phyloP scores from a whole-genome alignment of 1,139 yeast species.

The Candida mesenterica region DNA sequence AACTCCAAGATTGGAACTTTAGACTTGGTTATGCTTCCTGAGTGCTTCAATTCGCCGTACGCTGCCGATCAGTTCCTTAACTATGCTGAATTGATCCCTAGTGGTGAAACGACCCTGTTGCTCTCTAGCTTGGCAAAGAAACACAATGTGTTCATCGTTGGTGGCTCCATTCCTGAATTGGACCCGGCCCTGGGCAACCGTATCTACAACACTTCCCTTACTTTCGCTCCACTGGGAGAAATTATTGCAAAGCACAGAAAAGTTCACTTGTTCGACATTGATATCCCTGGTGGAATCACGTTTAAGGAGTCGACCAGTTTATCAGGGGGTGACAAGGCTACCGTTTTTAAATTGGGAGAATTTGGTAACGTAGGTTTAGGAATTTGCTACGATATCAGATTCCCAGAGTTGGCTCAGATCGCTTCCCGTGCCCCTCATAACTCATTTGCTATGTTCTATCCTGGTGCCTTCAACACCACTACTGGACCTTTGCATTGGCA shows the following conservation, averaged over 20 bases:
- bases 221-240: slow-evolving; percentile 69
- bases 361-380: slow-evolving; percentile 84
- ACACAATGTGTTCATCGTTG: slow-evolving; percentile 63
- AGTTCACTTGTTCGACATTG: slow-evolving; percentile 86
- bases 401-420: slow-evolving; percentile 83
- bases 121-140: slow-evolving; percentile 64
- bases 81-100: slow-evolving; percentile 76
- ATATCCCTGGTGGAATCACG: slow-evolving; percentile 83
- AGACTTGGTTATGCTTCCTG: slow-evolving; percentile 74
- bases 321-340: slow-evolving; percentile 75
- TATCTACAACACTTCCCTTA: slow-evolving; percentile 77
- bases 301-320: slow-evolving; percentile 79
- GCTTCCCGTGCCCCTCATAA: slow-evolving; percentile 68
- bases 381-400: slow-evolving; percentile 88
- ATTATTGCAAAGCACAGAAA: slow-evolving; percentile 85
- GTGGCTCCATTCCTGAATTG: slow-evolving; percentile 89
- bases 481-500: slow-evolving; percentile 97
- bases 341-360: slow-evolving; percentile 67
- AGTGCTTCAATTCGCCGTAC: slow-evolving; percentile 95
- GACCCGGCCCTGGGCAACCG: slow-evolving; percentile 49
- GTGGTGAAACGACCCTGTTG: slow-evolving; percentile 64
- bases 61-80: slow-evolving; percentile 82
- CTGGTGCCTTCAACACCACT: slow-evolving; percentile 94
- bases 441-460: slow-evolving; percentile 88
- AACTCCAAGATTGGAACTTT: slow-evolving; percentile 46